phyloP scores from a whole-genome alignment of 2,329 filamentous ascomycete genomes.

The Scedosporium dehoogii region DNA sequence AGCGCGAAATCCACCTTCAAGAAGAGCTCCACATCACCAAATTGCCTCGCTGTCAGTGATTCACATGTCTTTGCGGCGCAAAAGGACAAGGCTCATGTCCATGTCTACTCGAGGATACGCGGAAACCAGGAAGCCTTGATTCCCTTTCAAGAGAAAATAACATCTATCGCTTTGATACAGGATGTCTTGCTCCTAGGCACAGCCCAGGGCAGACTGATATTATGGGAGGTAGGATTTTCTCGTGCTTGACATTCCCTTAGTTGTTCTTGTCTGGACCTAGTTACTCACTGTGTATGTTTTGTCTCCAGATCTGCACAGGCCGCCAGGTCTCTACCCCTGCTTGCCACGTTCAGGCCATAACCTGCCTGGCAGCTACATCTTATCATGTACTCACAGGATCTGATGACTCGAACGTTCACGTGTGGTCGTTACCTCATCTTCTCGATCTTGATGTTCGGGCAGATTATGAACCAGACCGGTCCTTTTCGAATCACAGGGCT shows the following conservation, averaged over 20 bases:
- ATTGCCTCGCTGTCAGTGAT: slow-evolving; percentile 69
- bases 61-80: slow-evolving; percentile 89
- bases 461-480: slow-evolving; percentile 61
- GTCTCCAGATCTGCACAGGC: slow-evolving; percentile 57
- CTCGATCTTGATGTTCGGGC: slow-evolving; percentile 47
- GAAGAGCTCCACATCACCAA: slow-evolving; percentile 74
- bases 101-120: slow-evolving; percentile 78
- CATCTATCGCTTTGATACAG: slow-evolving; percentile 62
- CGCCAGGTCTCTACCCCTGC: slow-evolving; percentile 66
- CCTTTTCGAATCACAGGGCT: slow-evolving; percentile 67
- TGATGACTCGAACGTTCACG: slow-evolving; percentile 79
- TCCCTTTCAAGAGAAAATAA: slow-evolving; percentile 79
- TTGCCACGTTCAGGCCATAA: slow-evolving; percentile 72
- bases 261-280: background rate
- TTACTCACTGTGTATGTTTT: slow-evolving; percentile 11
- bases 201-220: slow-evolving; percentile 70
- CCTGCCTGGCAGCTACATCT: slow-evolving; percentile 61
- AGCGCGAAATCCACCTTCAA: slow-evolving; percentile 75
- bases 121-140: slow-evolving; percentile 83
- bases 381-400: slow-evolving; percentile 70
- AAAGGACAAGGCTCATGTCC: slow-evolving; percentile 79
- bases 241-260: too few species aligned
- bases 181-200: slow-evolving; percentile 73
- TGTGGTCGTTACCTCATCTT: slow-evolving; percentile 76
- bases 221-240: slow-evolving; percentile 69